Percentiles rank a stretch among this genome's conserved stretches.
These are phyloP conservation scores for Zygosaccharomyces sapae DNA, from an alignment of 1,139 yeast genomes.

Conservation along the genomic window DNA sequence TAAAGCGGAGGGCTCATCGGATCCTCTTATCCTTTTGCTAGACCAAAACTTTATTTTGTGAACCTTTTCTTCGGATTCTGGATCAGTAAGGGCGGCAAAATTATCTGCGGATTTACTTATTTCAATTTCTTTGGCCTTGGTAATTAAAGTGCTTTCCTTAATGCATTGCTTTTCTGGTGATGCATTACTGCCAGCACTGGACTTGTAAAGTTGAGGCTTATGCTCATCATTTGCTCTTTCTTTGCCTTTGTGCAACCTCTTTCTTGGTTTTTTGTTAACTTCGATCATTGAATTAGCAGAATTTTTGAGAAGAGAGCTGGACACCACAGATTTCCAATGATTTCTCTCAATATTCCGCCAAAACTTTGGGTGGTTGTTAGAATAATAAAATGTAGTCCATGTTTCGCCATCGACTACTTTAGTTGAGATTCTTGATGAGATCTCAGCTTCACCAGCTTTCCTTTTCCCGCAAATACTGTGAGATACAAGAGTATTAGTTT, in stretches of 20 bases:
- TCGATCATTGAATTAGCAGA: not conserved
- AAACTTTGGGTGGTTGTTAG: not conserved
- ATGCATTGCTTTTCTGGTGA: too few species aligned
- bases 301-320: not conserved
- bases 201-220: too few species aligned
- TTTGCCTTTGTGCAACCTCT: not conserved
- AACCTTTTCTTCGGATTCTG: not conserved
- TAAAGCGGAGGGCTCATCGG: not conserved
- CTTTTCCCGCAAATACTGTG: not conserved
- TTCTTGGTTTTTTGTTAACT: not conserved
- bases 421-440: not conserved
- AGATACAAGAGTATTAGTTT: not conserved
- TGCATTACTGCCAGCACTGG: too few species aligned
- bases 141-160: too few species aligned
- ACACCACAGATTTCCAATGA: not conserved
- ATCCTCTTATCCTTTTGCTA: not conserved
- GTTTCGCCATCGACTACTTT: not conserved
- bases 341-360: not conserved
- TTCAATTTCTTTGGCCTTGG: too few species aligned
- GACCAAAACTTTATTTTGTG: conserved; percentile 1
- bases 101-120: too few species aligned
- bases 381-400: conserved; percentile 4
- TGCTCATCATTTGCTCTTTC: not conserved
- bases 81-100: not conserved
- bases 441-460: not conserved